Conservation (phyloP, 768 basidiomycete genomes). For the Boletales sp. region DNA sequence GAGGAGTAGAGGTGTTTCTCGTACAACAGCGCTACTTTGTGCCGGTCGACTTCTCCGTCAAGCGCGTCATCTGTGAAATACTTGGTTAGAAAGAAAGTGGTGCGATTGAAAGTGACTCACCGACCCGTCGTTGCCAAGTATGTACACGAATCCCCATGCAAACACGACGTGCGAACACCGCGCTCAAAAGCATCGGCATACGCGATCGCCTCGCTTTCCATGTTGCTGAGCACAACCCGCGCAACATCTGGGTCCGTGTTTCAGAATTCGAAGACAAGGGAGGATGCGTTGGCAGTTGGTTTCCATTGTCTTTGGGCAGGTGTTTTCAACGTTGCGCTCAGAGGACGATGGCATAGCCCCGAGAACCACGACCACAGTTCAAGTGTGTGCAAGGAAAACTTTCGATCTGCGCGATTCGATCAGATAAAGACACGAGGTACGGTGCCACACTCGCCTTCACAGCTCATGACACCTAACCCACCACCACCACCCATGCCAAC, state of each 20-base stretch:
- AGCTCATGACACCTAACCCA: constrained; percentile 80
- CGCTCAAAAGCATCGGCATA: constrained; percentile 78
- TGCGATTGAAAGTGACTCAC: constrained; percentile 38
- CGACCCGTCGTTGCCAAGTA: constrained; percentile 74
- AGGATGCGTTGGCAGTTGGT: constrained; percentile 12
- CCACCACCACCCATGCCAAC: constrained; percentile 83
- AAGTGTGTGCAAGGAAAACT: constrained; percentile 70
- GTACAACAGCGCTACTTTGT: constrained; percentile 87
- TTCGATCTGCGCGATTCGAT: constrained; percentile 31
- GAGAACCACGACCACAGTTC: constrained; percentile 86
- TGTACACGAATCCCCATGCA: constrained; percentile 76
- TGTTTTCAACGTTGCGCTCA: constrained; percentile 57
- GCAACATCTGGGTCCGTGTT: constrained; percentile 57
- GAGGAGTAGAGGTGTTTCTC: constrained; percentile 68
- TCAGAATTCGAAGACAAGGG: constrained; percentile 32
- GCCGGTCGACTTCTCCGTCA: constrained; percentile 77
- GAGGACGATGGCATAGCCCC: constrained; percentile 47
- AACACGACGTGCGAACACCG: constrained; percentile 80
- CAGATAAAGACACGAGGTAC: not conserved
- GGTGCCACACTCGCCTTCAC: constrained; percentile 72
- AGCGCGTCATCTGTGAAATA: constrained; percentile 58
- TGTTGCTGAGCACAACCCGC: constrained; percentile 84
- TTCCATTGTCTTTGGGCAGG: constrained; percentile 22
- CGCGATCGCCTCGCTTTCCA: constrained; percentile 87
- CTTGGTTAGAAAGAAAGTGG: not conserved